Evolutionary conservation across 495 filamentous ascomycete species (phyloP).

Genomic region (Penicillium ucsense): DNA sequence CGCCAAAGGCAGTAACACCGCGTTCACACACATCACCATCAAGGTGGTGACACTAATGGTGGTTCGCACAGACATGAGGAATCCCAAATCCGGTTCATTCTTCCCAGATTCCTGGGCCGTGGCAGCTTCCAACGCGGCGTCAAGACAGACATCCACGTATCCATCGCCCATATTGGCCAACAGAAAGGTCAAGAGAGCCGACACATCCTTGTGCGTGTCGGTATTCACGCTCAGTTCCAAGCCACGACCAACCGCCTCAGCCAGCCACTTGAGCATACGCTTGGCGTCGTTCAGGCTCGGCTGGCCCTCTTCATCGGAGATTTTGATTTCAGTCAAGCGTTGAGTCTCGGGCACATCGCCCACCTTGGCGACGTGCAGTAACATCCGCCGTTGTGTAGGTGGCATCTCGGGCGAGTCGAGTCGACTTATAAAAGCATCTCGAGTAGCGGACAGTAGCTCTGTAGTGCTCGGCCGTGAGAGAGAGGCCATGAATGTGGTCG

Average conservation of each 20-base stretch:
- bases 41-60: constrained; percentile 85
- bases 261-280: constrained; percentile 95
- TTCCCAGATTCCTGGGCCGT: constrained; percentile 66
- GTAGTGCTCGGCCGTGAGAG: constrained; percentile 69
- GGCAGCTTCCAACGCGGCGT: constrained; percentile 70
- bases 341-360: constrained; percentile 41
- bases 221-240: constrained; percentile 76
- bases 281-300: constrained; percentile 80
- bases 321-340: constrained; percentile 62
- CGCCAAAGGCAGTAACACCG: constrained; percentile 82
- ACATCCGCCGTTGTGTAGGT: constrained; percentile 71
- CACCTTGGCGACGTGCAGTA: constrained; percentile 73
- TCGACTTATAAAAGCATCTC: constrained; percentile 68
- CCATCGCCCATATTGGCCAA: constrained; percentile 84
- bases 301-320: constrained; percentile 78
- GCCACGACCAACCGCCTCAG: constrained; percentile 87
- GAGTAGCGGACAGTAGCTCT: constrained; percentile 70
- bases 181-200: constrained; percentile 74
- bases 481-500: constrained; percentile 80
- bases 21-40: constrained; percentile 82
- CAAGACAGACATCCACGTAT: constrained; percentile 88
- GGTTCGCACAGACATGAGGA: constrained; percentile 66
- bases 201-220: constrained; percentile 91
- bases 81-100: constrained; percentile 78
- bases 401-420: constrained; percentile 81